phyloP scores from a whole-genome alignment of 2,329 filamentous ascomycete genomes.

The Alternaria panax region DNA sequence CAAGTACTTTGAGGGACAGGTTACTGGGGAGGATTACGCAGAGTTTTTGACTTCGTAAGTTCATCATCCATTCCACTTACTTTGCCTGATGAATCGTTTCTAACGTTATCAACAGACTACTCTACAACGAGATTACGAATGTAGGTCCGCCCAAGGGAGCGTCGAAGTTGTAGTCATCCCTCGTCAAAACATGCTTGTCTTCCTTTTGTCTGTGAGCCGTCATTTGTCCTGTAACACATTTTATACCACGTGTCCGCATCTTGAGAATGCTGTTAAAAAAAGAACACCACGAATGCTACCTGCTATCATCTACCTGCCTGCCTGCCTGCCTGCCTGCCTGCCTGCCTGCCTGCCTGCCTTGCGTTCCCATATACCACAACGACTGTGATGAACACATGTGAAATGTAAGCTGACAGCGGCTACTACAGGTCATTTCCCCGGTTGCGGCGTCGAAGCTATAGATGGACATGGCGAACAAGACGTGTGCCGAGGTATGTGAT shows the following conservation, averaged over 20 bases:
- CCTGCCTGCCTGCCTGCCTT: background rate
- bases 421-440: constrained; percentile 18
- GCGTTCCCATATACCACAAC: background rate
- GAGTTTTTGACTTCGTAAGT: constrained; percentile 90
- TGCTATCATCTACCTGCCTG: background rate
- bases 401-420: constrained; percentile 19
- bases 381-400: constrained; percentile 15
- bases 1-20: constrained; percentile 90
- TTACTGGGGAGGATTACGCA: constrained; percentile 96
- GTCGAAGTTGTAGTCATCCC: constrained; percentile 56
- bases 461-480: background rate
- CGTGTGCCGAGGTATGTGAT: constrained; percentile 19
- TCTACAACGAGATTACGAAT: constrained; percentile 88
- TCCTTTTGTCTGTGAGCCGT: background rate
- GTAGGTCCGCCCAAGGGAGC: constrained; percentile 69
- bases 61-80: background rate
- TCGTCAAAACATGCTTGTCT: too few relatives aligned
- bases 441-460: constrained; percentile 25
- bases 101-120: constrained; percentile 61
- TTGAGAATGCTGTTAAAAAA: constrained; percentile 1
- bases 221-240: background rate
- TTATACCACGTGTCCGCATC: constrained; percentile 19
- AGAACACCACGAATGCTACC: constrained; percentile 2
- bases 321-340: too few relatives aligned
- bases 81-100: background rate